A percentile compares a stretch with the other conserved stretches of the same genome.
These are phyloP conservation scores for Millerozyma acaciae DNA, from an alignment of 805 yeast genomes.

Conservation along the genomic window DNA sequence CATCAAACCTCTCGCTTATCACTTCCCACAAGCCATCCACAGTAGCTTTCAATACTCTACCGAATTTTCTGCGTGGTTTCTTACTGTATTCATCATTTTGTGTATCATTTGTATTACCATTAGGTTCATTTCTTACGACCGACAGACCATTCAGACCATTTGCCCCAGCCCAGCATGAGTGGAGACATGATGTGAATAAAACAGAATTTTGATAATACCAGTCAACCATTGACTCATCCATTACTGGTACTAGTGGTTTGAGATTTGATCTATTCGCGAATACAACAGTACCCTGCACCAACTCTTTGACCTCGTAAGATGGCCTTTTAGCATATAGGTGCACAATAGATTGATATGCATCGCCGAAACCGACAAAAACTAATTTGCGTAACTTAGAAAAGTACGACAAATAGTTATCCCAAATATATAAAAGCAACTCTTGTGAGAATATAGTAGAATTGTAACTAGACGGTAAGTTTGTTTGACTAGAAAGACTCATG, in stretches of 20 bases:
- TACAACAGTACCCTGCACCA: slow-evolving; percentile 66
- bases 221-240: slow-evolving; percentile 85
- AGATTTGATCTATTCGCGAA: slow-evolving; percentile 67
- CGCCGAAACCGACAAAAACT: slow-evolving; percentile 85
- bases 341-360: slow-evolving; percentile 80
- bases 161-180: slow-evolving; percentile 72
- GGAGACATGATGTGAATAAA: slow-evolving; percentile 69
- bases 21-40: slow-evolving; percentile 72
- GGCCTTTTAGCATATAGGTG: slow-evolving; percentile 82
- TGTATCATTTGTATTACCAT: slow-evolving; percentile 12
- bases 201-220: slow-evolving; percentile 89
- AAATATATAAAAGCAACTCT: slow-evolving; percentile 70
- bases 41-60: slow-evolving; percentile 76
- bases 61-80: slow-evolving; percentile 85
- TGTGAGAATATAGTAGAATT: slow-evolving; percentile 67
- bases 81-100: slow-evolving; percentile 38
- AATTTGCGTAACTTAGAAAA: slow-evolving; percentile 62
- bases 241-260: slow-evolving; percentile 75
- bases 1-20: slow-evolving; percentile 77
- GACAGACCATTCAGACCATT: slow-evolving; percentile 25
- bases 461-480: slow-evolving; percentile 37
- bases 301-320: slow-evolving; percentile 47
- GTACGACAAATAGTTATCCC: slow-evolving; percentile 88
- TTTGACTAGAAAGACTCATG: slow-evolving; percentile 7
- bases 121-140: slow-evolving; percentile 2